These are phyloP conservation scores for Apophysomyces ossiformis DNA, from an alignment of 371 early-diverging fungal genomes.

Conservation along the genomic window DNA sequence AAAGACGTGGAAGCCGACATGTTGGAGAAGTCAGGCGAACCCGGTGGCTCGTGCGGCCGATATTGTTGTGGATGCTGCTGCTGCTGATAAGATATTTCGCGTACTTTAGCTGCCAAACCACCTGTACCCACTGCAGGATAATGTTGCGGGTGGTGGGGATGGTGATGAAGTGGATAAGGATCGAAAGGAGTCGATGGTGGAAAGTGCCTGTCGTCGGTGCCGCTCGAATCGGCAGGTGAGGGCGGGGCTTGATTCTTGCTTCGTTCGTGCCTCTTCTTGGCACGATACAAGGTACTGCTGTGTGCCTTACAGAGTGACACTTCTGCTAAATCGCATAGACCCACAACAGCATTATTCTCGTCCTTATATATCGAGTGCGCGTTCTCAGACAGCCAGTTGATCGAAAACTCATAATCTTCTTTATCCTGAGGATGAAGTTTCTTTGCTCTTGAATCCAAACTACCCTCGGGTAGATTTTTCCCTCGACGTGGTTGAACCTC, in stretches of 20 bases:
- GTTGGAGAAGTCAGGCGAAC: conserved; percentile 34
- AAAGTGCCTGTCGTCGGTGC: conserved; percentile 11
- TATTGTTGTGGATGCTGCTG: conserved; percentile 11
- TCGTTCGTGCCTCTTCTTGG: conserved; percentile 51
- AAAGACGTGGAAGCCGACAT: conserved; percentile 11
- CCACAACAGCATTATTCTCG: conserved; percentile 33
- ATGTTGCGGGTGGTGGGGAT: conserved; percentile 25
- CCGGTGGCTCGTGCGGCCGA: conserved; percentile 22
- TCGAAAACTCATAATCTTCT: conserved; percentile 53
- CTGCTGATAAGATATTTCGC: conserved; percentile 31
- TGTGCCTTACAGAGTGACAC: conserved; percentile 61
- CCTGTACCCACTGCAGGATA: conserved; percentile 24
- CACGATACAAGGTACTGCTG: conserved; percentile 53
- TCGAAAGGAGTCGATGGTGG: conserved; percentile 16
- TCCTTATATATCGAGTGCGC: conserved; percentile 48
- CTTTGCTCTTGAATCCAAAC: conserved; percentile 54
- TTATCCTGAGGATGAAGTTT: conserved; percentile 43
- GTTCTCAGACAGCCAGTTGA: conserved; percentile 49
- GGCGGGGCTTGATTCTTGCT: conserved; percentile 39
- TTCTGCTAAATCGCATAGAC: conserved; percentile 38
- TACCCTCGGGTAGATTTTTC: conserved; percentile 51
- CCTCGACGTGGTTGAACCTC: conserved; percentile 56
- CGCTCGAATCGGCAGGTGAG: conserved; percentile 49
- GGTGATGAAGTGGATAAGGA: conserved; percentile 19
- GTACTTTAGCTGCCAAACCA: conserved; percentile 44